Evolutionary conservation across 2,329 filamentous ascomycete species (phyloP).

Genomic region (Thelonectria olida): DNA sequence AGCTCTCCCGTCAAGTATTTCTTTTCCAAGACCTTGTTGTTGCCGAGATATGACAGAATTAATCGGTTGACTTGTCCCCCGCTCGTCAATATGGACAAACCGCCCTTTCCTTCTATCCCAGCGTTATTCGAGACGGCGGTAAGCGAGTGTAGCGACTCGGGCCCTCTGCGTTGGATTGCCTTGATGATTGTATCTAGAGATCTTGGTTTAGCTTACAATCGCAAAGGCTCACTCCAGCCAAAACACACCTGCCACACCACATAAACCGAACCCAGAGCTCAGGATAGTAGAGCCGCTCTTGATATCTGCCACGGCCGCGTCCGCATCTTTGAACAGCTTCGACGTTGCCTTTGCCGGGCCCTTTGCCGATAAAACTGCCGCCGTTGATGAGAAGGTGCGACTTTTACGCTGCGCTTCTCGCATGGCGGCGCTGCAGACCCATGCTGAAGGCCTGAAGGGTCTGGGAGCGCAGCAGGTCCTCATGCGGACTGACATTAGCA

Average conservation of each 20-base stretch:
- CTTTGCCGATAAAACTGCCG: conserved; percentile 14
- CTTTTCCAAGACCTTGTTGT: conserved; percentile 79
- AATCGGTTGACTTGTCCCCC: conserved; percentile 77
- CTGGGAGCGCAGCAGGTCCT: conserved; percentile 15
- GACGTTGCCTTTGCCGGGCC: conserved; percentile 41
- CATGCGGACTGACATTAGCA: conserved; percentile 14
- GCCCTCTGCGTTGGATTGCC: conserved; percentile 68
- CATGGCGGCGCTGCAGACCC: conserved; percentile 35
- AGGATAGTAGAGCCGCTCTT: conserved; percentile 76
- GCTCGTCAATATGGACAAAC: conserved; percentile 73
- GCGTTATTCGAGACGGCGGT: conserved; percentile 87
- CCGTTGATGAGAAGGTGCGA: conserved; percentile 34
- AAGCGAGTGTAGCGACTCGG: conserved; percentile 70
- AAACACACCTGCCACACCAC: conserved; percentile 73
- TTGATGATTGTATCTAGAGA: conserved; percentile 73
- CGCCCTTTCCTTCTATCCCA: conserved; percentile 73
- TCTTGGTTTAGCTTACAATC: conserved; percentile 4
- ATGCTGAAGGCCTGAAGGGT: conserved; percentile 22
- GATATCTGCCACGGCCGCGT: conserved; percentile 75
- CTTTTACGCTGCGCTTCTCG: conserved; percentile 7
- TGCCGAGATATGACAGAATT: conserved; percentile 79
- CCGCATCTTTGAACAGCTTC: conserved; percentile 65
- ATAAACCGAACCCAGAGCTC: conserved; percentile 85
- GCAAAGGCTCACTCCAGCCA: neutral
- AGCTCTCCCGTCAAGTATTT: conserved; percentile 80